Percentiles rank a stretch among this genome's conserved stretches.
Evolutionary conservation across 2,329 filamentous ascomycete species (phyloP).

Genomic region (Plenodomus lindquistii): DNA sequence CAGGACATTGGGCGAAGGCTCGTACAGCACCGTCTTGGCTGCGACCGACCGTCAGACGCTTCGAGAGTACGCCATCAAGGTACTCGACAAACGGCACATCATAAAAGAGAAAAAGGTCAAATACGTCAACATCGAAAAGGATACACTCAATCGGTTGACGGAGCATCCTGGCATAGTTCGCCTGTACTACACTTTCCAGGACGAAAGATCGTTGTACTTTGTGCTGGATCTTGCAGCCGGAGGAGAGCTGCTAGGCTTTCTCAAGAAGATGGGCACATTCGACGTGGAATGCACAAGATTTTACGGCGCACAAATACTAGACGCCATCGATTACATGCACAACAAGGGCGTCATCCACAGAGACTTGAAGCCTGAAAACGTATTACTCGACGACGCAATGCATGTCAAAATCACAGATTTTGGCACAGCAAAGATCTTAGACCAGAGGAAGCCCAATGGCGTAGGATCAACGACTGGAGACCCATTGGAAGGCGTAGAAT

Average conservation of each 20-base stretch:
- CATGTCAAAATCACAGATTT: slow-evolving; percentile 99
- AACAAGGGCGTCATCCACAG: slow-evolving; percentile 93
- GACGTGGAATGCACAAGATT: slow-evolving; percentile 93
- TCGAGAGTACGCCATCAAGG: slow-evolving; percentile 97
- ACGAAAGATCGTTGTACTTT: slow-evolving; percentile 94
- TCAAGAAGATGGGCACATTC: slow-evolving; percentile 94
- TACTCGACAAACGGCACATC: slow-evolving; percentile 96
- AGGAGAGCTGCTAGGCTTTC: slow-evolving; percentile 85
- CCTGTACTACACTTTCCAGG: slow-evolving; percentile 98
- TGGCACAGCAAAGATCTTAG: slow-evolving; percentile 92
- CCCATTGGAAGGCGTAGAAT: slow-evolving; percentile 62
- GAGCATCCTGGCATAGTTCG: slow-evolving; percentile 96
- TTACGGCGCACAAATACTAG: slow-evolving; percentile 93
- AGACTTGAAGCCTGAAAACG: slow-evolving; percentile 95
- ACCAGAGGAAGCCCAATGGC: slow-evolving; percentile 52
- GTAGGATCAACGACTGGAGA: slow-evolving; percentile 49
- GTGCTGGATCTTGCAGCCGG: slow-evolving; percentile 92
- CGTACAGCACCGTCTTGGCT: slow-evolving; percentile 93
- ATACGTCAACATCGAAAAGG: slow-evolving; percentile 99
- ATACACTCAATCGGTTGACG: slow-evolving; percentile 92
- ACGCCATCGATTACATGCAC: slow-evolving; percentile 98
- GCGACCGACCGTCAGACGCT: slow-evolving; percentile 91
- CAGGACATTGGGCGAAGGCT: slow-evolving; percentile 87
- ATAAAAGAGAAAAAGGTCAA: slow-evolving; percentile 99
- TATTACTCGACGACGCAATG: slow-evolving; percentile 92